Evolutionary conservation across 106 monocot genomes (phyloP).

Genomic region (Acorus gramineus): DNA sequence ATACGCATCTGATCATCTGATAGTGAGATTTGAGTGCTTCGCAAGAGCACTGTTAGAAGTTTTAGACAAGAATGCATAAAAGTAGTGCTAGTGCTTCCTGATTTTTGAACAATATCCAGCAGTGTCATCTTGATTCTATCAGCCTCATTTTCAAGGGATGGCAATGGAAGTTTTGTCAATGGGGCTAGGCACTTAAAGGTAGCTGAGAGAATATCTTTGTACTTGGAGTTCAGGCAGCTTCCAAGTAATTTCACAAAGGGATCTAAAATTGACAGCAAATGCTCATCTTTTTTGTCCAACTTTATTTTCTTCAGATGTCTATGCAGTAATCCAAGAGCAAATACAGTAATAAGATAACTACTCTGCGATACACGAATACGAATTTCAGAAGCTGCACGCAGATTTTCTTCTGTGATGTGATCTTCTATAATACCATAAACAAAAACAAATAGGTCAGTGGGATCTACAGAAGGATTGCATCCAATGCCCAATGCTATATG

Average conservation of each 20-base stretch:
- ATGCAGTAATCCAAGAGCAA: conserved; percentile 69
- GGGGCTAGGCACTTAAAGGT: conserved; percentile 59
- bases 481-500: conserved; percentile 70
- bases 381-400: background rate
- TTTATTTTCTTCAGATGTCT: conserved; percentile 73
- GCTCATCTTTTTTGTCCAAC: conserved; percentile 44
- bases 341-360: conserved; percentile 56
- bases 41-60: conserved; percentile 57
- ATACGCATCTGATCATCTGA: conserved; percentile 62
- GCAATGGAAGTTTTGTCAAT: conserved; percentile 62
- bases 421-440: conserved; percentile 87
- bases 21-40: conserved; percentile 49
- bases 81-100: conserved; percentile 33
- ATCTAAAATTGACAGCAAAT: conserved; percentile 67
- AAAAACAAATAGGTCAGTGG: conserved; percentile 59
- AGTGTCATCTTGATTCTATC: conserved; percentile 65
- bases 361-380: conserved; percentile 10
- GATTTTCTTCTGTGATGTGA: conserved; percentile 11
- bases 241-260: conserved; percentile 64
- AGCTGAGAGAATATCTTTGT: conserved; percentile 63
- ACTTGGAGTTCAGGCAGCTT: conserved; percentile 61
- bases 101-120: conserved; percentile 64
- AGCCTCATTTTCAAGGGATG: conserved; percentile 46
- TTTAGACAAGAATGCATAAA: conserved; percentile 68
- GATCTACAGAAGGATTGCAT: conserved; percentile 54